phyloP scores from a whole-genome alignment of 139 green algal genomes.

The Gonium pectorale region DNA sequence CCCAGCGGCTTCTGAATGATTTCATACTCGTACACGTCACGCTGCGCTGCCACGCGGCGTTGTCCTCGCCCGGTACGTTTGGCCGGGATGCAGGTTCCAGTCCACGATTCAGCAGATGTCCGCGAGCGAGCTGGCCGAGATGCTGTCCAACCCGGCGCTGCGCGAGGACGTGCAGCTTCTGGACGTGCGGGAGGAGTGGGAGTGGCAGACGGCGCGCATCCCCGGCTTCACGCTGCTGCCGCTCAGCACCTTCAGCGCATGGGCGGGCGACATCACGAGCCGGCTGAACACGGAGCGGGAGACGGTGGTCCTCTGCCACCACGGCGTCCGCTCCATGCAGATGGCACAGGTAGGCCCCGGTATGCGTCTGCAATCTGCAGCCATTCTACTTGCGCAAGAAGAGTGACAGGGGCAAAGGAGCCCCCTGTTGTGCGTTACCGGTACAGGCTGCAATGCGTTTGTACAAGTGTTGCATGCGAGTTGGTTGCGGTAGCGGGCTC shows the following conservation, averaged over 20 bases:
- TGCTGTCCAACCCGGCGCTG: constrained; percentile 15
- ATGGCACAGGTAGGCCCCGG: constrained; percentile 41
- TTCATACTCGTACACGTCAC: no score
- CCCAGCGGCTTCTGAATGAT: no score
- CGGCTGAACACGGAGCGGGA: constrained; percentile 72
- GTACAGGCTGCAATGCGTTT: no score
- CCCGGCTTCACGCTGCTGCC: constrained; percentile 51
- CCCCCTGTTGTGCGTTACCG: no score
- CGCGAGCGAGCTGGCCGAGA: not conserved
- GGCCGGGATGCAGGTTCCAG: constrained; percentile 41
- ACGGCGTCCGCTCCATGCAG: constrained; percentile 84
- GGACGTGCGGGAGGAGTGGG: constrained; percentile 56
- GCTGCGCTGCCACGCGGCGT: no score
- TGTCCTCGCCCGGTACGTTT: no score
- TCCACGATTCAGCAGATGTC: constrained; percentile 19
- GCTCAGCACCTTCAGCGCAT: constrained; percentile 19
- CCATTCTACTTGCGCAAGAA: no score
- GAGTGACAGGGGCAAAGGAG: no score
- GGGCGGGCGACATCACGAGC: constrained; percentile 44
- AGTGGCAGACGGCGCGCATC: constrained; percentile 25
- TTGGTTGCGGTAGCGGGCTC: no score
- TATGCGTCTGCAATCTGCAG: no score
- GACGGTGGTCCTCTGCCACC: constrained; percentile 88
- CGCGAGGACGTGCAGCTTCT: constrained; percentile 48
- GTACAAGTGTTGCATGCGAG: no score